Evolutionary conservation across 768 basidiomycete genomes (phyloP), one percentile per base, ranked within the genome.

Genomic region (Tremella fuciformis): DNA sequence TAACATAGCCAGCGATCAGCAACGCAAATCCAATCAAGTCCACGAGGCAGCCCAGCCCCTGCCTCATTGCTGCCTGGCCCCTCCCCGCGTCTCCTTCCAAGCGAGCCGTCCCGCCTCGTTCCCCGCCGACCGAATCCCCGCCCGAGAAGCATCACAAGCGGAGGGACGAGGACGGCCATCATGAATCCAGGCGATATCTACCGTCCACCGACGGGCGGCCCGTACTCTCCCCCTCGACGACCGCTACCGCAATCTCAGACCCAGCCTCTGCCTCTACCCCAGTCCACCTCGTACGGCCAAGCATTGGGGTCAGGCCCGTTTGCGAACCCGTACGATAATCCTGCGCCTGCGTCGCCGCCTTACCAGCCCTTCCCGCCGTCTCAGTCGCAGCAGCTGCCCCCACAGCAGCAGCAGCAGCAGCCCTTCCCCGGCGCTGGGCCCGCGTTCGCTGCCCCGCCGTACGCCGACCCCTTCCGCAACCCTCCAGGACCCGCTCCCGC

Each of bases 101-200:
- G 29, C 29, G 29, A 34, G 29, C 29, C 29, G 6, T 4, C 29
- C 29, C 29, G 29, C 29, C 4, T 11, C 11, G 29, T 11, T 34
- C 6, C 29, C 29, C 29, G 29, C 29, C 11, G 29, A 11, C 29
- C 29, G 29, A 4, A 6, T 4, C 6, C 4, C 11, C 29, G 6
- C 29, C 29, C 29, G 29, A 34, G 29, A 34, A 34, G 29, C 29
- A 34, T 4, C 4, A 4, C 29, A 11, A 11, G 11, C 4, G 29
- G 29, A 34, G 6, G 29, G 29, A 34, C 29, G 29, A 34, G 29
- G 29, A 34, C 29, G 19, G 25, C 7, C 59, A 66, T 24, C 21
- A 71, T 71, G 69, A 65, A 71, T 48, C 69, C 69, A 38, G 69
- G 69, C 8, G 69, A 71, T 57, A 63, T 71, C 21, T 71, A 67